phyloP scores from a whole-genome alignment of 2,329 filamentous ascomycete genomes.

The Diaporthe sp. region DNA sequence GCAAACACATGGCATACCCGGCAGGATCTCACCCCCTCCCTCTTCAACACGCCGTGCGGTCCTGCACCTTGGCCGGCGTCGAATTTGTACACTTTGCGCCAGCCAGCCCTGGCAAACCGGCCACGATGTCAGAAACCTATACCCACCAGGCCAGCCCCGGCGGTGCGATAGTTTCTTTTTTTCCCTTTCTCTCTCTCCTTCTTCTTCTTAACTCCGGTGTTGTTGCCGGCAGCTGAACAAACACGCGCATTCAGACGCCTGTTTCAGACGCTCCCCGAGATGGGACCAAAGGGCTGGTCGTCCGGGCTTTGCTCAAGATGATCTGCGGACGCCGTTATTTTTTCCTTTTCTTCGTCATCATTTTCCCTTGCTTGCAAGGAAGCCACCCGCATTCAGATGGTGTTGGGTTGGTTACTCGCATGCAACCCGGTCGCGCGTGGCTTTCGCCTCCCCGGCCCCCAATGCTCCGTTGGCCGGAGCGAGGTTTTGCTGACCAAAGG shows the following conservation, averaged over 20 bases:
- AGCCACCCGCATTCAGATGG: conserved; percentile 5
- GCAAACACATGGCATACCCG: conserved; percentile 26
- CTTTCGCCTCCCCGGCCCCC: conserved; percentile 28
- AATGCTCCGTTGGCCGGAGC: not conserved
- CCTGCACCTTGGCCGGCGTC: not conserved
- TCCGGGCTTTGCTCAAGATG: conserved; percentile 15
- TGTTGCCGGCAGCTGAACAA: conserved; percentile 9
- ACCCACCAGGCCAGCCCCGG: not conserved
- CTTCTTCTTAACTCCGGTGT: conserved; percentile 1
- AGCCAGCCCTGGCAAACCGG: not conserved
- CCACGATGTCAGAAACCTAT: not conserved
- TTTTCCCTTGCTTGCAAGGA: not conserved
- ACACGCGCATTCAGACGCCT: conserved; percentile 16
- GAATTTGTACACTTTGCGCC: conserved; percentile 8
- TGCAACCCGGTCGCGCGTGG: conserved; percentile 11
- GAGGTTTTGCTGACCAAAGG: conserved; percentile 8
- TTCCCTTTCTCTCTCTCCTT: not conserved
- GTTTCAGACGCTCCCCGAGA: conserved; percentile 14
- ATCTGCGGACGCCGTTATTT: conserved; percentile 7
- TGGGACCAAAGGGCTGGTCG: conserved; percentile 6
- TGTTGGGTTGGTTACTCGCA: not conserved
- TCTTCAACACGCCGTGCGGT: not conserved
- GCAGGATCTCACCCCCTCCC: not conserved
- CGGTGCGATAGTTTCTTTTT: not conserved
- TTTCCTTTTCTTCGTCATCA: not conserved